These are phyloP conservation scores for Vigna hirtella DNA, from an alignment of 306 rosid genomes.

Conservation along the genomic window DNA sequence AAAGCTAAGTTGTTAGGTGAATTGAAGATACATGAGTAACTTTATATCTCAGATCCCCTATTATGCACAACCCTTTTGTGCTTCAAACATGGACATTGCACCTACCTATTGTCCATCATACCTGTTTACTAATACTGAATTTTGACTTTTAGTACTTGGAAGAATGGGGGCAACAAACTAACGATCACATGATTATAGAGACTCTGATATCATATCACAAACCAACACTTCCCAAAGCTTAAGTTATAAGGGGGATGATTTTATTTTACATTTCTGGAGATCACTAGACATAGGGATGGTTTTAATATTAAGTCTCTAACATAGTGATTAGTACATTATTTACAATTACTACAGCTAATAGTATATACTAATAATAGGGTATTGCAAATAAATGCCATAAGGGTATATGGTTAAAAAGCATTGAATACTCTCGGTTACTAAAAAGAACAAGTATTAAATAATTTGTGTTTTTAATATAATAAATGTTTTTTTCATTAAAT, in stretches of 20 bases:
- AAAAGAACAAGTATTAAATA: neutral
- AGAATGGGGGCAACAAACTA: slow-evolving; percentile 32
- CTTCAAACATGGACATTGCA: slow-evolving; percentile 25
- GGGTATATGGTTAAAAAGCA: neutral
- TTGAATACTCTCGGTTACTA: neutral
- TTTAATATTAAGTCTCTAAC: neutral
- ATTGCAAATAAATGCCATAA: neutral
- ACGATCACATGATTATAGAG: neutral
- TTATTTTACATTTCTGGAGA: neutral
- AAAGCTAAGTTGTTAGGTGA: slow-evolving; percentile 5
- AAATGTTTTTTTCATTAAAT: slow-evolving; percentile 10
- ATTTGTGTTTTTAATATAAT: neutral
- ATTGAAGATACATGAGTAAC: neutral
- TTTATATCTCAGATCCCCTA: neutral
- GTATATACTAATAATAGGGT: slow-evolving; percentile 2
- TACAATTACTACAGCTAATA: no score
- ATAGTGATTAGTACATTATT: neutral
- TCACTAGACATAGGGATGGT: no score
- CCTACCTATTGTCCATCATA: neutral
- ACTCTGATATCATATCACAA: neutral
- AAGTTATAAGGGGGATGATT: neutral
- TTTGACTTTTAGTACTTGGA: slow-evolving; percentile 7
- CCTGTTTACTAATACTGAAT: neutral
- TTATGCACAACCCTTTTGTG: neutral
- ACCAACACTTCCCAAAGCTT: neutral